Percentiles rank a stretch among this genome's conserved stretches.
phyloP scores from a whole-genome alignment of 768 basidiomycete genomes.

The Mrakia blollopis region DNA sequence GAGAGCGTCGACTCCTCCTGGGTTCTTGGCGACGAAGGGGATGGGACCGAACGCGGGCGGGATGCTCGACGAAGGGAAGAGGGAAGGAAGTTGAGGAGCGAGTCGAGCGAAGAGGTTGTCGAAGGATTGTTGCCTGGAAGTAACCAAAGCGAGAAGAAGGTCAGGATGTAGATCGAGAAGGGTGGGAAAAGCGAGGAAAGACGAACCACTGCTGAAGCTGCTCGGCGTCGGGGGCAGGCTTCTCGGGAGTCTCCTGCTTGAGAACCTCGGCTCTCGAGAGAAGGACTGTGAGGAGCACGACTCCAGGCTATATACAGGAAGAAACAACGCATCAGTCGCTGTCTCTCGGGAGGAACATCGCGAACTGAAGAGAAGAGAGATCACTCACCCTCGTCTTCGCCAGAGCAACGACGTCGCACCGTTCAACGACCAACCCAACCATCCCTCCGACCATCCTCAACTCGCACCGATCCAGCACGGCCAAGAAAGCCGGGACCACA shows the following conservation, averaged over 20 bases:
- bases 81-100: conserved; percentile 63
- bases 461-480: conserved; percentile 70
- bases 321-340: conserved; percentile 13
- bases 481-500: conserved; percentile 79
- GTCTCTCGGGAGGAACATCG: background rate
- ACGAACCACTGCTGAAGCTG: conserved; percentile 72
- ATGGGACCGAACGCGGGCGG: conserved; percentile 47
- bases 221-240: conserved; percentile 55
- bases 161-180: background rate
- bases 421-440: conserved; percentile 72
- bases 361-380: background rate
- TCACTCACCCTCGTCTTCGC: conserved; percentile 71
- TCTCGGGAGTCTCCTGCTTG: conserved; percentile 64
- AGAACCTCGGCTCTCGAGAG: conserved; percentile 89
- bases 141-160: background rate
- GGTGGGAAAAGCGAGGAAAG: background rate
- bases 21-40: conserved; percentile 43
- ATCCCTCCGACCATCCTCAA: conserved; percentile 80
- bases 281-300: conserved; percentile 83
- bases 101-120: conserved; percentile 79
- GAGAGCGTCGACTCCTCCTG: conserved; percentile 47
- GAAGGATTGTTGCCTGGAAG: conserved; percentile 73
- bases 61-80: conserved; percentile 79
- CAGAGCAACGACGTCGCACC: conserved; percentile 66
- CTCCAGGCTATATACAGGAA: conserved; percentile 69